Base-by-base conservation (phyloP, 2,329 filamentous ascomycete species). In the Penicillium psychrosexuale region DNA sequence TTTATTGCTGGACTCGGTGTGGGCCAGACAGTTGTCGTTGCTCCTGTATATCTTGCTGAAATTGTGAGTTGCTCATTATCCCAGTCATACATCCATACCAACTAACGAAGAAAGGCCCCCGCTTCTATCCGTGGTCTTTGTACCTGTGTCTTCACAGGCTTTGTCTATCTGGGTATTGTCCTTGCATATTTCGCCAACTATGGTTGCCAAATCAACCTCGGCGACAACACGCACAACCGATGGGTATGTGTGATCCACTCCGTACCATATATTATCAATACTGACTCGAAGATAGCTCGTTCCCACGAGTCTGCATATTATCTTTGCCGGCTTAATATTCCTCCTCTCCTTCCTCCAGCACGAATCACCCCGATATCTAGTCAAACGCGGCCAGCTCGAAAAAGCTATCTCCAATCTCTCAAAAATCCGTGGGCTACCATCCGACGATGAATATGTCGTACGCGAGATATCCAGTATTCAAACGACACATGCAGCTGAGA, bases 121-220 rank as follows among this genome's bases (percentile, higher is more conserved):
- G 83, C 85, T 2, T 82, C 84, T 1, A 78, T 90, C 55, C 83
- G 88, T 51, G 88, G 89, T 61, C 82, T 92, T 22, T 91, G 87
- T 67, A 90, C 88, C 1, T 86, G 84, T 65, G 80, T 86, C 27
- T 89, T 89, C 68, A 84, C 85, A 0, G 85, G 85, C 1, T 80
- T 87, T 47, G 89, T 92, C 22, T 92, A 92, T 66, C 72, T 65
- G 2, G 62, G 62, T 24, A 90, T 91, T 58, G 87, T 92, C 64
- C 78, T 92, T 15, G 88, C 87, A 8, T 93, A 91, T 74, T 92
- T 91, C 65, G 84, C 87, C 56, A 88, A 86, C 70, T 88, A 86
- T 67, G 85, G 85, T 13, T 78, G 76, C n/a, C 75, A 78, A 27
- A 69, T 83, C 24, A 77, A 84, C 64, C 78, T 75, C 60, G 77